These are phyloP conservation scores for Asparagopsis taxiformis DNA, from an alignment of 31 red algal genomes.

Conservation along the genomic window DNA sequence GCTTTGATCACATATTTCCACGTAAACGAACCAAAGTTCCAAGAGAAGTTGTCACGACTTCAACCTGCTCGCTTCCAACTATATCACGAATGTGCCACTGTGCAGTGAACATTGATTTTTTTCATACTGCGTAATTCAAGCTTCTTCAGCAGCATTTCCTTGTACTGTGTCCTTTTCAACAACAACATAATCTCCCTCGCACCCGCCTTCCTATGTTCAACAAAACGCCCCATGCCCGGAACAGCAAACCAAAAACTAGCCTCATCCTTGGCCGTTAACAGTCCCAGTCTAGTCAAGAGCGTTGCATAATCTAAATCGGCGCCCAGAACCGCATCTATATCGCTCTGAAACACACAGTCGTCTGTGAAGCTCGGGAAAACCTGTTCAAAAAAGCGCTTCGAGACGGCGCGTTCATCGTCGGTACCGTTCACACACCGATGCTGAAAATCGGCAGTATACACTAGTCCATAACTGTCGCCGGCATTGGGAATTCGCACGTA, in stretches of 20 bases:
- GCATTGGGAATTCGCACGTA: background rate
- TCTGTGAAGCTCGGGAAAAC: no score
- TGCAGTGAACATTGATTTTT: conserved; percentile 38
- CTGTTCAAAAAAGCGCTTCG: no score
- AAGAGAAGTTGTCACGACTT: conserved; percentile 27
- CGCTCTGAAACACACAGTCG: no score
- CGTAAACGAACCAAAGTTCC: conserved; percentile 26
- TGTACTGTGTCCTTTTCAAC: conserved; percentile 27
- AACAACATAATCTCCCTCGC: conserved; percentile 17
- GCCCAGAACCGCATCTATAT: no score
- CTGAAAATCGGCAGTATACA: no score
- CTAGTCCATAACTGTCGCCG: no score
- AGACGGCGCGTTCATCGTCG: no score
- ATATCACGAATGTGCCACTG: conserved; percentile 62
- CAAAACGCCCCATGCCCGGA: conserved; percentile 41
- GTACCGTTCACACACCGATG: no score
- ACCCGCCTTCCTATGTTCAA: conserved; percentile 18
- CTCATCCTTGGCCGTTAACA: conserved; percentile 37
- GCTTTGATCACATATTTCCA: no score
- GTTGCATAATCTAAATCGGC: no score
- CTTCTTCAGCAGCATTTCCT: conserved; percentile 48
- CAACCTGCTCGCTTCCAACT: conserved; percentile 31
- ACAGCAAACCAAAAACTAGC: conserved; percentile 25
- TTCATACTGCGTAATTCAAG: conserved; percentile 43
- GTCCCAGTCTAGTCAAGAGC: conserved; percentile 18